These are phyloP conservation scores for Rosellinia necatrix DNA, from an alignment of 2,329 filamentous ascomycete species.

Conservation along the genomic window DNA sequence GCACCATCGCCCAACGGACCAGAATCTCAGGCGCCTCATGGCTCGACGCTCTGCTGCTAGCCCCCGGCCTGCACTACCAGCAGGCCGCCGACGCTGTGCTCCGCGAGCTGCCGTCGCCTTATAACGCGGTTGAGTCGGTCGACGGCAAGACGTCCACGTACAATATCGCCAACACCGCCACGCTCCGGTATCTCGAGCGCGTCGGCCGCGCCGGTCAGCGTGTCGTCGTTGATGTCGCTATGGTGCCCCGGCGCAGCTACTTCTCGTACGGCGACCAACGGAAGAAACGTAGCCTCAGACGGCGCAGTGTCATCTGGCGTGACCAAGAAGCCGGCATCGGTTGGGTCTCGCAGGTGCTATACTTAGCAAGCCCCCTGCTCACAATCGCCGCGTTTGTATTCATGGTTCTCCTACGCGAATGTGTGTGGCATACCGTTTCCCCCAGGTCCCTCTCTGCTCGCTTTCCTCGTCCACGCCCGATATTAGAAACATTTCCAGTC, in stretches of 20 bases:
- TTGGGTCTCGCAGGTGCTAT: slow-evolving; percentile 54
- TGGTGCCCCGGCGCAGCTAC: slow-evolving; percentile 50
- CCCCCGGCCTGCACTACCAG: slow-evolving; percentile 65
- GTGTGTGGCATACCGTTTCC: slow-evolving; percentile 32
- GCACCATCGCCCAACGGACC: slow-evolving; percentile 60
- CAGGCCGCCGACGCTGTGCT: slow-evolving; percentile 57
- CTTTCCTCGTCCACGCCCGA: neutral
- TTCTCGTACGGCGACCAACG: slow-evolving; percentile 34
- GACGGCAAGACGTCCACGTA: slow-evolving; percentile 41
- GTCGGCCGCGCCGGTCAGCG: slow-evolving; percentile 60
- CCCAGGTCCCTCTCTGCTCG: neutral
- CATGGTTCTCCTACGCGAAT: slow-evolving; percentile 54
- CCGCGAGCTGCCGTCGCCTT: slow-evolving; percentile 45
- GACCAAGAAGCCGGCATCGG: slow-evolving; percentile 46
- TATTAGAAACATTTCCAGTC: no score
- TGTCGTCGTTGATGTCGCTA: slow-evolving; percentile 61
- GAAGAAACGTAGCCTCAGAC: slow-evolving; percentile 31
- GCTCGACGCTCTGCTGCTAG: slow-evolving; percentile 61
- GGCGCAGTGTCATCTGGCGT: slow-evolving; percentile 38
- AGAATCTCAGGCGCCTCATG: slow-evolving; percentile 60
- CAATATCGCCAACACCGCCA: slow-evolving; percentile 55
- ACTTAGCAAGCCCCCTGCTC: slow-evolving; percentile 52
- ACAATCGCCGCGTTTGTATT: slow-evolving; percentile 51
- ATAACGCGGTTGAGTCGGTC: slow-evolving; percentile 45
- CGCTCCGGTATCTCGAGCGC: slow-evolving; percentile 58